phyloP scores from a whole-genome alignment of 2,329 filamentous ascomycete genomes.

The Phyllosticta citrichinensis region DNA sequence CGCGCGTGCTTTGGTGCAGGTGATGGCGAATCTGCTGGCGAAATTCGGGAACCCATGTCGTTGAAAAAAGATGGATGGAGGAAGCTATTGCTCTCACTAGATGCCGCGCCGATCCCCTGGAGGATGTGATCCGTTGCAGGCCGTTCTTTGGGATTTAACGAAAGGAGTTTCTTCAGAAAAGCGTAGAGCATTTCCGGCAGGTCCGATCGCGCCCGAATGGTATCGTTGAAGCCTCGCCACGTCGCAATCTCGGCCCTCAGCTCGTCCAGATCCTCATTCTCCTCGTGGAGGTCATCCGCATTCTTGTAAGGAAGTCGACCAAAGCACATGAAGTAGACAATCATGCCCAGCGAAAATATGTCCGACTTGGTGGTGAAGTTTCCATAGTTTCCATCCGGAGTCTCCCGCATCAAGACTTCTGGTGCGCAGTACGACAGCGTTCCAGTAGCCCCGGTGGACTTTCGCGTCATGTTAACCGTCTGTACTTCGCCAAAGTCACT shows the following conservation, averaged over 20 bases:
- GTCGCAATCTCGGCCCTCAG: slow-evolving; percentile 75
- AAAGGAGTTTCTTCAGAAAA: slow-evolving; percentile 70
- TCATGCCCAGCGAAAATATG: slow-evolving; percentile 98
- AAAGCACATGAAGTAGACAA: slow-evolving; percentile 97
- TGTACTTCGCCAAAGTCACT: slow-evolving; percentile 98
- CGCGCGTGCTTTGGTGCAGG: slow-evolving; percentile 19
- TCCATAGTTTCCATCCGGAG: slow-evolving; percentile 59
- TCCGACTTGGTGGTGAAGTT: slow-evolving; percentile 97
- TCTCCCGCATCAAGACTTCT: slow-evolving; percentile 67
- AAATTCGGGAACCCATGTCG: slow-evolving; percentile 32
- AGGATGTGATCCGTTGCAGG: slow-evolving; percentile 83
- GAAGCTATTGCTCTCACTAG: slow-evolving; percentile 36
- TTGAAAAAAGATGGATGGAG: slow-evolving; percentile 27
- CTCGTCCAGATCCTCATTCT: slow-evolving; percentile 80
- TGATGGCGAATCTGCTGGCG: slow-evolving; percentile 33
- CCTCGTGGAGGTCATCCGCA: slow-evolving; percentile 78
- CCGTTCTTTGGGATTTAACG: slow-evolving; percentile 63
- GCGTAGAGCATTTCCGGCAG: slow-evolving; percentile 78
- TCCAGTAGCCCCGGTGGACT: slow-evolving; percentile 84
- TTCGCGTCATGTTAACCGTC: slow-evolving; percentile 66
- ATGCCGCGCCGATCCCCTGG: slow-evolving; percentile 60
- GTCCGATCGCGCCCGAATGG: slow-evolving; percentile 64
- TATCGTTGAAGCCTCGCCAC: slow-evolving; percentile 81
- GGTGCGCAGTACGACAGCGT: slow-evolving; percentile 97
- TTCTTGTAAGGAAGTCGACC: slow-evolving; percentile 74